Evolutionary conservation across 306 rosid species (phyloP), one percentile per base, ranked within the genome.

Genomic region (Luffa aegyptiaca): DNA sequence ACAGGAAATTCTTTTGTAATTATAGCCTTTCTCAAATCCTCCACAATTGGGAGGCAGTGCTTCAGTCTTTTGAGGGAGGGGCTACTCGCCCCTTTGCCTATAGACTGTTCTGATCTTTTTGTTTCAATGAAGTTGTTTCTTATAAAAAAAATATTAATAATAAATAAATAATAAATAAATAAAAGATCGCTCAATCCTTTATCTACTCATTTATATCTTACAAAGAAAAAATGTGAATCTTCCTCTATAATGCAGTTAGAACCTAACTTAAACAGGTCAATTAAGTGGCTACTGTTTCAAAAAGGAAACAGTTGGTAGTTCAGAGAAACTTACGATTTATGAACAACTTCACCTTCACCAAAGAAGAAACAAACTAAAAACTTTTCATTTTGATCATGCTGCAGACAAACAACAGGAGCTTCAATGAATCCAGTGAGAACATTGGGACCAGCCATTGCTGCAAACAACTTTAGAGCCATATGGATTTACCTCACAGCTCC

Each of bases 391-490:
- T 21, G 21, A 12, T 35, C 68, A 53, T 74, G 37, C n/a, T 80
- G 77, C 83, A 94, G 97, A 86, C 88, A 88, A 79, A 81, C 84
- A 65, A 75, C 93, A 16, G 97, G 97, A 79, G 97, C 68, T 33
- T 94, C 97, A 70, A 94, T 90, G 98, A 94, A 94, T 86, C 97
- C 97, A 4, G 96, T 88, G 81, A 88, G 96, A 86, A 92, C 93
- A 68, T 77, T 92, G 36, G 98, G 98, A 58, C 97, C 98, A 58
- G 98, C 98, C 17, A 72, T 94, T 46, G 96, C 92, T 0, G 86
- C 94, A 73, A 89, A 90, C 84, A 94, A 94, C 86, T 94, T 83
- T 81, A 88, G 84, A 82, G 96, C 82, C 69, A 90, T 94, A 59
- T 94, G 97, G 98, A 77, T 94, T 6, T 94, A 94, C 88, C 88